phyloP scores from a whole-genome alignment of 2,329 filamentous ascomycete species.

The Fonsecaea erecta region DNA sequence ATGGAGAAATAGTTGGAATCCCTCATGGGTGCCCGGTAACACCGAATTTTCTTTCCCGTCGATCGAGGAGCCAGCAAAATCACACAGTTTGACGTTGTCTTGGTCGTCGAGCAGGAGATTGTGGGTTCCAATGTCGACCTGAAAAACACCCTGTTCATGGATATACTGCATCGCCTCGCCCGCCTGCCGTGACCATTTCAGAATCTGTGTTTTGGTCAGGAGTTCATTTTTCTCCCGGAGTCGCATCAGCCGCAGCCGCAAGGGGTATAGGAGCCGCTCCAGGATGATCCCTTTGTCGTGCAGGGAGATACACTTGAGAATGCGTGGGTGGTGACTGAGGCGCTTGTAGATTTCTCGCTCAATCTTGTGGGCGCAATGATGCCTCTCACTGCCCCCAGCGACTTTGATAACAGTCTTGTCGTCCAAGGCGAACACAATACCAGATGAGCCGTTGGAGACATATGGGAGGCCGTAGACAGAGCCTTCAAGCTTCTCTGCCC shows the following conservation, averaged over 20 bases:
- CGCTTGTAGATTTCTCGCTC: neutral
- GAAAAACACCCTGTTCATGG: conserved; percentile 30
- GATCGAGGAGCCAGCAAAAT: conserved; percentile 36
- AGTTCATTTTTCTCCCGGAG: neutral
- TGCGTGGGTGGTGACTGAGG: conserved; percentile 1
- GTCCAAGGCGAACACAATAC: neutral
- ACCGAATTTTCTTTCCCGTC: conserved; percentile 22
- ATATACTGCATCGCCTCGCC: conserved; percentile 29
- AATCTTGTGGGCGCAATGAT: neutral
- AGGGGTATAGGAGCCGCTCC: neutral
- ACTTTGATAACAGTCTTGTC: conserved; percentile 1
- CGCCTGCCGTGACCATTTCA: conserved; percentile 32
- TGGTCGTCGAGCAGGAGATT: conserved; percentile 34
- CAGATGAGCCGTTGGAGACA: neutral
- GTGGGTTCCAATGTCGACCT: conserved; percentile 33
- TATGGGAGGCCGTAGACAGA: neutral
- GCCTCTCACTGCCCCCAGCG: neutral
- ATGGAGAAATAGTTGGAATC: neutral
- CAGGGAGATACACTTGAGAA: neutral
- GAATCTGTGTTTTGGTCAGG: neutral
- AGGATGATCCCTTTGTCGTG: conserved; percentile 1
- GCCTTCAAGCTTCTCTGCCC: neutral
- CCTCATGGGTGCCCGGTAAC: neutral
- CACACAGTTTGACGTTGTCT: conserved; percentile 31
- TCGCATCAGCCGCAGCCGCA: neutral